These are phyloP conservation scores for Lecanicillium sp. DNA, from an alignment of 2,329 filamentous ascomycete species.

Conservation along the genomic window DNA sequence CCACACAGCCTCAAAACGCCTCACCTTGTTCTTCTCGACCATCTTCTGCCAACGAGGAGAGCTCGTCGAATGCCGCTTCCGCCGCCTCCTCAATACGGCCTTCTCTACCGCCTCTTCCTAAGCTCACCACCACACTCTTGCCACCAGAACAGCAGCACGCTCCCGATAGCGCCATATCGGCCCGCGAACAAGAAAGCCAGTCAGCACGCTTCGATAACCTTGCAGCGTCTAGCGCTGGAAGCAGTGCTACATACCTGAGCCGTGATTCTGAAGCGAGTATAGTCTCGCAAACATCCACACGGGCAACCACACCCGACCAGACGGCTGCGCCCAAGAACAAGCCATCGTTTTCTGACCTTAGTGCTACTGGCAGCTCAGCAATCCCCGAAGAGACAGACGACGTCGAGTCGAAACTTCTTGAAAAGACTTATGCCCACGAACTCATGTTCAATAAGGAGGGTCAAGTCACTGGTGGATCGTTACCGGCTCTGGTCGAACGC, in stretches of 20 bases:
- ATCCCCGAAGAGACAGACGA: constrained; percentile 71
- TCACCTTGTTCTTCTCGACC: constrained; percentile 33
- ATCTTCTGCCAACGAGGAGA: constrained; percentile 33
- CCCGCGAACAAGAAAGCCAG: constrained; percentile 42
- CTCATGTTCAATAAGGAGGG: constrained; percentile 91
- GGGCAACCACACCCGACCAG: constrained; percentile 78
- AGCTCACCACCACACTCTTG: constrained; percentile 43
- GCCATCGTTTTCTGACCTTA: constrained; percentile 60
- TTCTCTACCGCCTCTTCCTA: constrained; percentile 47
- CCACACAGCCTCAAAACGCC: constrained; percentile 12
- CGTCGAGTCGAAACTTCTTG: constrained; percentile 74
- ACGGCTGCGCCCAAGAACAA: constrained; percentile 45
- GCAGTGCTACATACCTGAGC: constrained; percentile 69
- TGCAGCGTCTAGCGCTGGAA: constrained; percentile 67
- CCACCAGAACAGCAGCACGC: constrained; percentile 40
- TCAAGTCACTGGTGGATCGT: constrained; percentile 84
- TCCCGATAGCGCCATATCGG: constrained; percentile 27
- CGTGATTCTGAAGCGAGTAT: constrained; percentile 75
- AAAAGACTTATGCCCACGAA: constrained; percentile 86
- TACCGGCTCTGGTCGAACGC: constrained; percentile 86
- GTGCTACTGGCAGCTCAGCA: constrained; percentile 54
- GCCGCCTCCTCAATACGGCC: constrained; percentile 40
- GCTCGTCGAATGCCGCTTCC: constrained; percentile 33
- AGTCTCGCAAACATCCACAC: constrained; percentile 73
- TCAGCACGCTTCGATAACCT: constrained; percentile 57